These are phyloP conservation scores for Leishmania tarentolae DNA, from an alignment of 208 protist genomes.

Conservation along the genomic window DNA sequence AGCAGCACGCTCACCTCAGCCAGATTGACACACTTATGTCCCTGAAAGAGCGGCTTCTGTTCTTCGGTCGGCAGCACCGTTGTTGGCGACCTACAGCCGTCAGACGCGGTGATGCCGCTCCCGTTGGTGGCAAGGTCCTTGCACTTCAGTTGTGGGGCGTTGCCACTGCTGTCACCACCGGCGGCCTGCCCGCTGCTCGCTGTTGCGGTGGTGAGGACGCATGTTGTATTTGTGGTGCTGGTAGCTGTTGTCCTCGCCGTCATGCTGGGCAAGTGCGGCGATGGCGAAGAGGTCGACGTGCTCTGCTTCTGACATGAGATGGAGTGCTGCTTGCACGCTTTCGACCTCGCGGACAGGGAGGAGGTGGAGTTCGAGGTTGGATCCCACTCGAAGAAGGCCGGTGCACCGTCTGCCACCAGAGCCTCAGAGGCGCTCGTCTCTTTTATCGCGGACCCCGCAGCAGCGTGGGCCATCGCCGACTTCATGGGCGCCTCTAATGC, in stretches of 20 bases:
- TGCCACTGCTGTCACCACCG: not conserved
- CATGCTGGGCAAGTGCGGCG: slow-evolving; percentile 26
- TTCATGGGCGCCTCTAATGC: not conserved
- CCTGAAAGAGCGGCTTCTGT: slow-evolving; percentile 1
- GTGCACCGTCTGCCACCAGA: not conserved
- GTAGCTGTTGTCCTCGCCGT: slow-evolving; percentile 16
- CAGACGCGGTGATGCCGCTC: slow-evolving; percentile 11
- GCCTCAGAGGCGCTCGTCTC: not conserved
- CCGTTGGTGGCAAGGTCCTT: not conserved
- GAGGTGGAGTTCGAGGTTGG: slow-evolving; percentile 58
- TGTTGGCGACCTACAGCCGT: slow-evolving; percentile 22
- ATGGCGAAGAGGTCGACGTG: slow-evolving; percentile 23
- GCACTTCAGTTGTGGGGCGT: not conserved
- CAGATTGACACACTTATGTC: not conserved
- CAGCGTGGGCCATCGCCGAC: not conserved
- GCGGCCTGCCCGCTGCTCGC: not conserved
- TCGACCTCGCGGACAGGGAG: not conserved
- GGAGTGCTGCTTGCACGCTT: not conserved
- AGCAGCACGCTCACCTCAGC: slow-evolving; percentile 29
- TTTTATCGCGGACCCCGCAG: not conserved
- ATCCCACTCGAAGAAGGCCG: slow-evolving; percentile 65
- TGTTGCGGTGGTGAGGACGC: slow-evolving; percentile 3
- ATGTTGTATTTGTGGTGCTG: not conserved
- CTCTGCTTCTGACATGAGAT: slow-evolving; percentile 12
- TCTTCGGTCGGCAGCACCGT: slow-evolving; percentile 12